Base-by-base conservation (phyloP, 148 eudicot genomes). In the Vaccinium myrtillus region DNA sequence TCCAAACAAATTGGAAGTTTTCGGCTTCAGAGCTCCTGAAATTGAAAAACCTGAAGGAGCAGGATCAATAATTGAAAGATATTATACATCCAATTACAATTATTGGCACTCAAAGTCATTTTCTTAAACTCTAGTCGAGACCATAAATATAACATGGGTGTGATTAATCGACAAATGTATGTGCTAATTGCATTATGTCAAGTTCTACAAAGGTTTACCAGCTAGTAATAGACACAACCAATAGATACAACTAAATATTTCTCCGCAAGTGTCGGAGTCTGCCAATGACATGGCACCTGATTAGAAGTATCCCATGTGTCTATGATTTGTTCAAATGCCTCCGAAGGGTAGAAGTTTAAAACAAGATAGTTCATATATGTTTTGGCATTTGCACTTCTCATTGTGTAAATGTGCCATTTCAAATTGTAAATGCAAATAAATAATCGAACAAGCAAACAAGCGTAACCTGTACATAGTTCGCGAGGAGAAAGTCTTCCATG, bases 401-500 rank as follows among this genome's bases (percentile, higher is more conserved):
- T 2, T 10, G 19, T 19, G 15, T 43, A 13, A 36, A 19, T 58
- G 11, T 69, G 74, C 74, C 4, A 21, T 59, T 30, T 61, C 51
- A 39, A 25, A 36, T 15, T 21, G 9, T n/a, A 43, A 59, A 59
- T 80, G 43, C 16, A 39, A 58, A 55, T 27, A 80, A 36, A 43
- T 8, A 55, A 70, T 25, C 21, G 75, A n/a, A 46, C 13, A 21
- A 5, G n/a, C 46, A 80, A 19, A 58, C 46, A 50, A 25, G 70
- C 56, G 84, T 87, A 65, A 94, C 99, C 99, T 78, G 99, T 97
- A 63, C 98, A 97, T 70, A 97, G 92, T 87, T 97, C 98, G 51
- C 99, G 98, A 85, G 99, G 99, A 67, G 98, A 91, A 83, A 97
- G 83, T 84, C 91, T 92, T 77, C 94, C 98, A 89, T 97, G 94